Conservation (phyloP, 164 flowering plant species). For the Magnolia officinalis region DNA sequence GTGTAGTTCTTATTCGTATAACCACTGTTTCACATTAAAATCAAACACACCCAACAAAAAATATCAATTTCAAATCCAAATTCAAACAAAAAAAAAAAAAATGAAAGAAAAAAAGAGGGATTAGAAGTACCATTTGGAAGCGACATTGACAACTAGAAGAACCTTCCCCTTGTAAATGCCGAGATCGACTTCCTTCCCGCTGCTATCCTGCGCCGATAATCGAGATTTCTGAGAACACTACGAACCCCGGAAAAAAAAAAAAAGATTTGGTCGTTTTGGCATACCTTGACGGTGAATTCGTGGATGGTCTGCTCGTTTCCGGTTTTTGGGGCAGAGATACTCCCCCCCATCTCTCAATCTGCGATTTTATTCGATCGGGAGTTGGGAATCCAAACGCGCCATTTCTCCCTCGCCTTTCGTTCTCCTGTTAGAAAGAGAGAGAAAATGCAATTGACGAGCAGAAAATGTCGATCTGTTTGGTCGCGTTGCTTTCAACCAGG, state of each 20-base stretch:
- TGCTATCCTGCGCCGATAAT: conserved; percentile 47
- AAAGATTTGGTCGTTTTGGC: neutral
- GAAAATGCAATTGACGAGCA: too few relatives aligned
- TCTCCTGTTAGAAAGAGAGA: too few relatives aligned
- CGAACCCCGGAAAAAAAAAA: neutral
- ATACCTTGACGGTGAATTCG: conserved; percentile 74
- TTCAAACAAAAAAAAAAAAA: neutral
- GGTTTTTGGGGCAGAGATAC: neutral
- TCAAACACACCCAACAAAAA: neutral
- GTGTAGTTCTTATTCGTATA: conserved; percentile 67
- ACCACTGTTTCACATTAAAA: conserved; percentile 46
- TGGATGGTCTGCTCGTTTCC: conserved; percentile 41
- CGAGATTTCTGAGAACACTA: neutral
- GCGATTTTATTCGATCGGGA: neutral
- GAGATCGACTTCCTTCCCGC: conserved; percentile 63
- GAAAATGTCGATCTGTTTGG: too few relatives aligned
- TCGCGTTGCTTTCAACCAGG: too few relatives aligned
- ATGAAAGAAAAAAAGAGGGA: neutral
- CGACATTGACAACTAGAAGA: conserved; percentile 81
- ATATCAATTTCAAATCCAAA: conserved; percentile 1
- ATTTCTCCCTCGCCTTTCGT: too few relatives aligned
- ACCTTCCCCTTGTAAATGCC: conserved; percentile 71
- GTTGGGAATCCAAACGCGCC: too few relatives aligned
- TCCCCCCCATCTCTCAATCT: neutral
- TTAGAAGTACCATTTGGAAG: conserved; percentile 72